These are phyloP conservation scores for Leptographium wingfieldii DNA, from an alignment of 2,329 filamentous ascomycete species.

Conservation along the genomic window DNA sequence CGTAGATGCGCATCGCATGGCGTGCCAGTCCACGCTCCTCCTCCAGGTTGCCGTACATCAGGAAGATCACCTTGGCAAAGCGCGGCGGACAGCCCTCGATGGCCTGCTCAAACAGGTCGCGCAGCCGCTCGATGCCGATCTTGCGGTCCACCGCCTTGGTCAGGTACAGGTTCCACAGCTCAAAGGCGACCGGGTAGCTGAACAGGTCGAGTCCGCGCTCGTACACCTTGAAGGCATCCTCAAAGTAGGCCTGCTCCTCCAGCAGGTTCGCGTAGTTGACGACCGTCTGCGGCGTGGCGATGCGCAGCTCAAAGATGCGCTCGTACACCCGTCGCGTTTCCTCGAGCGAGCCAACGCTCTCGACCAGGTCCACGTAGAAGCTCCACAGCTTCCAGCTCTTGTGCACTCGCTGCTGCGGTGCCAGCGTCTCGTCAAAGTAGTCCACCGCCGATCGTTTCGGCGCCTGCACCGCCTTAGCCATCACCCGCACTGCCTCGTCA, in stretches of 20 bases:
- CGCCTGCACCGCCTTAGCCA: conserved; percentile 95
- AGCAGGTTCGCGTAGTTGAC: conserved; percentile 96
- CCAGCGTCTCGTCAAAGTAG: conserved; percentile 91
- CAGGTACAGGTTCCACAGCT: conserved; percentile 96
- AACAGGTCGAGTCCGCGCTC: conserved; percentile 96
- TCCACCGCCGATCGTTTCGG: conserved; percentile 97
- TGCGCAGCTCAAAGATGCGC: conserved; percentile 92
- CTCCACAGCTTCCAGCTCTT: conserved; percentile 99
- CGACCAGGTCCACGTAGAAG: conserved; percentile 96
- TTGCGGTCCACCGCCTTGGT: conserved; percentile 95
- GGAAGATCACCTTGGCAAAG: conserved; percentile 88
- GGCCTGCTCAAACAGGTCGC: conserved; percentile 94
- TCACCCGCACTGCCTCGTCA: conserved; percentile 84
- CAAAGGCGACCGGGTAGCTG: conserved; percentile 94
- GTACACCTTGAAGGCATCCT: conserved; percentile 96
- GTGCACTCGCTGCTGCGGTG: conserved; percentile 90
- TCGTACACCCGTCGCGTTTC: conserved; percentile 94
- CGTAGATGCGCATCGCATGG: conserved; percentile 98
- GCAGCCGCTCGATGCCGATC: conserved; percentile 84
- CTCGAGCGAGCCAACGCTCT: conserved; percentile 81
- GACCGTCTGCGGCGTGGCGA: conserved; percentile 94
- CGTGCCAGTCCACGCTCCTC: conserved; percentile 89
- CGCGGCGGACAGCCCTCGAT: conserved; percentile 89
- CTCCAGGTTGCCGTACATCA: conserved; percentile 97
- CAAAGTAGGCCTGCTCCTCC: conserved; percentile 88